Evolutionary conservation across 441 rosid species (phyloP), one percentile per base, ranked within the genome.

Genomic region (Capsella rubella): DNA sequence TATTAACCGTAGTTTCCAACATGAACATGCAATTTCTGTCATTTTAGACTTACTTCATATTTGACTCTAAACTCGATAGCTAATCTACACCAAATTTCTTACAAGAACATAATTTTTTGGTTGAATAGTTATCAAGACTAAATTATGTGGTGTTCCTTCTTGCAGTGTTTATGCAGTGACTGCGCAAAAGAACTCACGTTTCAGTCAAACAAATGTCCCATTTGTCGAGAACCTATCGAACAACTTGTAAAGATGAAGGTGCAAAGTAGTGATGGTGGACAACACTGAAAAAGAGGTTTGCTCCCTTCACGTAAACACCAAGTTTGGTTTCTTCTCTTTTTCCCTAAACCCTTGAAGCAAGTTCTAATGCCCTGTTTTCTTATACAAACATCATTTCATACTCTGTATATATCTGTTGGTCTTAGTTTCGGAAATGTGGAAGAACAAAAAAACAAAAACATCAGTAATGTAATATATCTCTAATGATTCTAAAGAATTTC

Each of bases 121-220:
- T 70, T 34, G 43, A 42, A 50, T 9, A 60, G 51, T 61, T 10
- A 42, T 13, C 14, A 1, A 25, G 69, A 52, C 45, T 58, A 40
- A 71, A 14, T 50, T 35, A 25, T 64, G 51, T n/a, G 62, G 40
- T 40, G 34, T 6, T 79, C 57, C 29, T 42, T 29, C 69, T 79
- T 46, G 70, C 89, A 91, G 96, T 90, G 97, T 59, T 81, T 91
- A 86, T 91, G 96, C 82, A 80, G 87, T 29, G 94, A 83, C 55
- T 91, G 97, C 69, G 94, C 96, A 29, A 88, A 86, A 82, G 87
- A 74, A 58, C 73, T 92, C 82, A 83, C 89, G 80, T 78, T 85
- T 69, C 96, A 80, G 72, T 83, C 97, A 46, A 88, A 88, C 69
- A 88, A 86, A 69, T 92, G 97, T 75, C 97, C 97, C 32, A 88